phyloP scores from a whole-genome alignment of 2,329 filamentous ascomycete genomes.

The Pseudogymnoascus destructans region DNA sequence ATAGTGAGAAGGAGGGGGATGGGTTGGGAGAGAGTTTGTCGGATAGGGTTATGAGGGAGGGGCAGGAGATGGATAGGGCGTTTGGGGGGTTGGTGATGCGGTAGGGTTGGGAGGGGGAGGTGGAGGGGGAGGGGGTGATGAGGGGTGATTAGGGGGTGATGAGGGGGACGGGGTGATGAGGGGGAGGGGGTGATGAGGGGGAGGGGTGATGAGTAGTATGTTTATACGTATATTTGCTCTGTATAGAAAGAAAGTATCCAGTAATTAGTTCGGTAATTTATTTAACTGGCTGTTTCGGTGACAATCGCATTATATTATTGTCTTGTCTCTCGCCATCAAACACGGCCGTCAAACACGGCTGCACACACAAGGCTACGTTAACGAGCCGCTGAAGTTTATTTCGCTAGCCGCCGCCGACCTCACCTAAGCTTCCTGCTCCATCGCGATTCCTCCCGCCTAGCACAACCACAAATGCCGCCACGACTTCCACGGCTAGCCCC shows the following conservation, averaged over 20 bases:
- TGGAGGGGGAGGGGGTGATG: no score
- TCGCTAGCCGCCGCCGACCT: not conserved
- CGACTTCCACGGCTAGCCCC: slow-evolving; percentile 20
- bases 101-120: not conserved
- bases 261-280: not conserved
- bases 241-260: not conserved
- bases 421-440: not conserved
- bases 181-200: not conserved
- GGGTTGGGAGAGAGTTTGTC: slow-evolving; percentile 24
- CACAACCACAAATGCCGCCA: slow-evolving; percentile 24
- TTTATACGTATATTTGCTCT: not conserved
- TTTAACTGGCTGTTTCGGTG: not conserved
- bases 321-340: not conserved
- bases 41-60: slow-evolving; percentile 32
- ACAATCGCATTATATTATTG: not conserved
- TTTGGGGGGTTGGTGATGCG: slow-evolving; percentile 35
- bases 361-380: not conserved
- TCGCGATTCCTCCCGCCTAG: slow-evolving; percentile 10
- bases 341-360: not conserved
- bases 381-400: not conserved
- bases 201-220: not conserved
- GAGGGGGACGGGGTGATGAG: slow-evolving; percentile 32
- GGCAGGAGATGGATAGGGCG: slow-evolving; percentile 39
- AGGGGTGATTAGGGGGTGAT: no score
- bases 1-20: slow-evolving; percentile 24